Evolutionary conservation across 495 filamentous ascomycete genomes (phyloP), one percentile per base, ranked within the genome.

Genomic region (Lasiosphaeria miniovina): DNA sequence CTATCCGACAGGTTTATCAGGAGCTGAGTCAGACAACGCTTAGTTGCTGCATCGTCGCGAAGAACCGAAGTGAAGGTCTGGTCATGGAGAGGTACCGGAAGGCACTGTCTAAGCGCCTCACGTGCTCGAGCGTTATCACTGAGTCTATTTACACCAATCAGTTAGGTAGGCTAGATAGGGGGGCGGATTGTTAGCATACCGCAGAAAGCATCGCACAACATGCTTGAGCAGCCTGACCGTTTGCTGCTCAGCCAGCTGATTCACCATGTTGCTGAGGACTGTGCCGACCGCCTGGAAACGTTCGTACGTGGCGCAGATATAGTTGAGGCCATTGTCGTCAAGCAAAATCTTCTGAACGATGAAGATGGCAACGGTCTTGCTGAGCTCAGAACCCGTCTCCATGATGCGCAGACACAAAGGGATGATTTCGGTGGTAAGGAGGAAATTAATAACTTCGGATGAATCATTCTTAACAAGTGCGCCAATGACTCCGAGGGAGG

Each of bases 291-390:
- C 94, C 63, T 99, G 98, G 77, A 99, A 99, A n/a, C 94, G 82
- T 77, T 99, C 94, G 70, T 99, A 99, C 6, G 94, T 99, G 57
- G 95, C 93, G 73, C 94, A 99, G 59, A 99, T 99, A 72, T 99
- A 99, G 43, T 90, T 91, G 59, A 99, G 81, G n/a, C 94, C 94
- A 70, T 94, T 90, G 65, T 99, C 94, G 69, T 99, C 94, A 4
- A 99, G 81, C 43, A 99, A 77, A 38, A 99, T 99, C 77, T 99
- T 99, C 77, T 99, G 94, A n/a, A 99, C 94, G 67, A 99, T 99
- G 78, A 99, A 99, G 62, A 99, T 99, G 40, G 94, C 94, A 8
- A 99, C 94, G 1, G 94, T 99, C 79, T 98, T 99, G 80, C 92
- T 96, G 49, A 99, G 80, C 71, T 99, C 94, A 0, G 94, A 98